Base-by-base conservation (phyloP, 108 stramenopile species). In the Nannochloropsis oceanica region DNA sequence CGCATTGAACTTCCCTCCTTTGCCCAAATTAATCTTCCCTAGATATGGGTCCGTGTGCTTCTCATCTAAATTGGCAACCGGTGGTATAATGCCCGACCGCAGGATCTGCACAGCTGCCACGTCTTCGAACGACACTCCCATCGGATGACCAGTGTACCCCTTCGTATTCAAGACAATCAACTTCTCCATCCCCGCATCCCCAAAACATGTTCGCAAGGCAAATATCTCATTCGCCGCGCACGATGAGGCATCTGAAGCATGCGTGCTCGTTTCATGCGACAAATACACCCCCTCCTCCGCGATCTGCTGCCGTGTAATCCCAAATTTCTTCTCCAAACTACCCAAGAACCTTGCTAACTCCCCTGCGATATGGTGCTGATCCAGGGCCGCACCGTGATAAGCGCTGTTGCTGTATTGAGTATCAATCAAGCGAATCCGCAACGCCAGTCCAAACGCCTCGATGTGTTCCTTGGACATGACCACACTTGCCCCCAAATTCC, bases 81-180 rank as follows among this genome's bases (percentile, higher is more conserved):
- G 94, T 3, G 97, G 97, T 8, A 96, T 93, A 11, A 87, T 83
- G 79, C 96, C 96, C 79, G 89, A 85, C 90, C 94, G 87, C 11
- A 97, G 89, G 14, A 94, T 95, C 89, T 95, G 95, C 22, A 95
- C 96, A 25, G 96, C 96, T 27, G 95, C 92, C 13, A 95, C 96
- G 85, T 98, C 97, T 89, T 98, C 97, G 89, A 98, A 97, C 14
- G 94, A 94, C 25, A 96, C 96, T 27, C 96, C 97, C 97, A 98
- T 98, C 13, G 96, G 96, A 90, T 98, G 97, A 11, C 97, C 97
- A 0, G 97, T 98, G 90, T 92, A 94, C 26, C 95, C 95, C 90
- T 98, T 98, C 43, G 97, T 98, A 89, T 96, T 98, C 14, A 96
- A 89, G 90, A 98, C 94, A 81, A 96, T 84, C 79, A 97, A 83